Base-by-base conservation (phyloP, 2,329 filamentous ascomycete genomes). In the Lachnellula willkommii region DNA sequence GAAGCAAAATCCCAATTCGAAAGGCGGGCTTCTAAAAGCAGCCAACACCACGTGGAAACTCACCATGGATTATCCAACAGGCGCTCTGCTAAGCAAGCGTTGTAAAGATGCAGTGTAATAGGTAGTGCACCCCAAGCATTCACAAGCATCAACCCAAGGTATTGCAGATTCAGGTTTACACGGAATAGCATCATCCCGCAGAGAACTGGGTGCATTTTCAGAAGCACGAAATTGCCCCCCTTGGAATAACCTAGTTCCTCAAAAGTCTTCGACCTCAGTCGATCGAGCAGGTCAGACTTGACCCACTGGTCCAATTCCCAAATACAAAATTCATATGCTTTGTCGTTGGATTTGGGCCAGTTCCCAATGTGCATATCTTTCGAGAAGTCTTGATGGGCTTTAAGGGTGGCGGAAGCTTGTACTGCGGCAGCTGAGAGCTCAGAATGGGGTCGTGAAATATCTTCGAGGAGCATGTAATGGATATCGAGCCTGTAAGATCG, bases 111-210 rank as follows among this genome's bases (percentile, higher is more conserved):
- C 11, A 54, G 26, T 39, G 37, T 9, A 24, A 7, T 24, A 37
- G 39, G 37, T 17, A 54, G 7, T 22, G 37, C 20, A n/a, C 46
- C 53, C 53, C 47, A 50, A 24, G 47, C 22, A 50, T 50, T 50
- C 8, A 17, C 37, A 45, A 54, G 20, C 2, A 3, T 2, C 6
- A 54, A 20, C 2, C 52, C 52, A 43, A 9, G 7, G 7, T 22
- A 2, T 22, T 50, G 52, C 47, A 50, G 2, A 6, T 32, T 26
- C 2, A 50, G 24, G 26, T 50, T 50, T 1, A 50, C 4, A 20
- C 47, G 36, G n/a, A 54, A 54, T 24, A 49, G 26, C 47, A 54
- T 43, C 37, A 50, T 45, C 12, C 52, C 47, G 32, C 52, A 54
- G 6, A 54, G 26, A 32, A 54, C 45, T 11, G 52, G 52, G 20